Percentiles rank a stretch among this genome's conserved stretches.
Evolutionary conservation across 345 rosid species (phyloP).

Genomic region (Erodium maritimum): DNA sequence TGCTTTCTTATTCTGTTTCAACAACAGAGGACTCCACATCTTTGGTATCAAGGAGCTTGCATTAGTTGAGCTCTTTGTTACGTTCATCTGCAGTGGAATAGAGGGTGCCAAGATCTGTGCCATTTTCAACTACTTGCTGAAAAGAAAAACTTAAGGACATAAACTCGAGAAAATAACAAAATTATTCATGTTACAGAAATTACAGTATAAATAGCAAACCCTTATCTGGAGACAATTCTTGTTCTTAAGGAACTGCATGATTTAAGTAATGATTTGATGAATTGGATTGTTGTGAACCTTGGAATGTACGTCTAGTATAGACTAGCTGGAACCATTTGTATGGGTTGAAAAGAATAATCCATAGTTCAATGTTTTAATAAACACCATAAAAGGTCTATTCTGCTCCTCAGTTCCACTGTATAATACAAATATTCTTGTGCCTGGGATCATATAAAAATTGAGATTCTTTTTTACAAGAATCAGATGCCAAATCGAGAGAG

Average conservation of each 20-base stretch:
- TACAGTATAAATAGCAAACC: slow-evolving; percentile 1
- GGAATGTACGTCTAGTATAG: neutral
- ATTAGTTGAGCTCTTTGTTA: slow-evolving; percentile 32
- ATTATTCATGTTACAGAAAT: neutral
- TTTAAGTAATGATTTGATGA: neutral
- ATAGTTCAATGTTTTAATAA: neutral
- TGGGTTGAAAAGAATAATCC: neutral
- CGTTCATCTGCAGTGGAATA: slow-evolving; percentile 56
- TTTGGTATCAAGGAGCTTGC: slow-evolving; percentile 32
- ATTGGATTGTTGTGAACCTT: neutral
- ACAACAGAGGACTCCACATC: slow-evolving; percentile 43
- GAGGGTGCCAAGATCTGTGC: slow-evolving; percentile 69
- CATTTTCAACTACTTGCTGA: slow-evolving; percentile 43
- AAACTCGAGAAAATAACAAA: neutral
- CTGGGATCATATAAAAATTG: neutral
- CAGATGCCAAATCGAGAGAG: neutral
- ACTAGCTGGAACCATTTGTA: neutral
- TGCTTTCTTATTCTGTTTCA: slow-evolving; percentile 56
- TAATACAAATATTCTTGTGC: neutral
- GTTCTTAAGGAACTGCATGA: neutral
- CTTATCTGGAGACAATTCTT: neutral
- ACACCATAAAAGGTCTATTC: neutral
- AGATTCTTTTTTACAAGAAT: neutral
- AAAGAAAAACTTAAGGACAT: slow-evolving; percentile 5
- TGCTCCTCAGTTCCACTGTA: neutral